Evolutionary conservation across 768 basidiomycete species (phyloP).

Genomic region (Mycena alexandri): DNA sequence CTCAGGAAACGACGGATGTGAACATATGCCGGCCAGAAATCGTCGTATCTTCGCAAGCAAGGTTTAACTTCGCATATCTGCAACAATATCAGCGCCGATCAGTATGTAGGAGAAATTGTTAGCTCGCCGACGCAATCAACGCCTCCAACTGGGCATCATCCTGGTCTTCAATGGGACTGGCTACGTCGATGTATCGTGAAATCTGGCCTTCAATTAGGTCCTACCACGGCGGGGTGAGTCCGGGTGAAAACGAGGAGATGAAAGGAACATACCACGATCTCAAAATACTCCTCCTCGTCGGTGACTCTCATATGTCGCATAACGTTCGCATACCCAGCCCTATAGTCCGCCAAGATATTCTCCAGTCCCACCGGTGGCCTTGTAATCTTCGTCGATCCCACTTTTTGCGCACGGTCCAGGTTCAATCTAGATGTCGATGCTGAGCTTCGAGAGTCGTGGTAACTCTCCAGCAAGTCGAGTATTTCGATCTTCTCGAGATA

Average conservation of each 20-base stretch:
- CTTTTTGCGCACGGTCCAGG: neutral
- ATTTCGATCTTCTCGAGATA: slow-evolving; percentile 4
- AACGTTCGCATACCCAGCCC: neutral
- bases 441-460: neutral
- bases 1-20: slow-evolving; percentile 11
- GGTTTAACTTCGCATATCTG: slow-evolving; percentile 6
- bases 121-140: neutral
- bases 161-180: slow-evolving; percentile 5
- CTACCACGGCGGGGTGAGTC: neutral
- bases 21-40: neutral
- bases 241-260: neutral
- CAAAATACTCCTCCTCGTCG: slow-evolving; percentile 12
- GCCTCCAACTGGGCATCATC: slow-evolving; percentile 3
- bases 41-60: neutral
- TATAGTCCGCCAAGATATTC: neutral
- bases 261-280: slow-evolving; percentile 6
- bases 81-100: neutral
- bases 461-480: neutral
- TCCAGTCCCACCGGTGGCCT: neutral
- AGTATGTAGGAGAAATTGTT: neutral
- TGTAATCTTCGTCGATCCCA: neutral
- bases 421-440: no score
- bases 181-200: neutral
- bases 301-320: neutral
- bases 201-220: neutral